Base-by-base conservation (phyloP, 176 grass and related monocot species). In the Ananas comosus region DNA sequence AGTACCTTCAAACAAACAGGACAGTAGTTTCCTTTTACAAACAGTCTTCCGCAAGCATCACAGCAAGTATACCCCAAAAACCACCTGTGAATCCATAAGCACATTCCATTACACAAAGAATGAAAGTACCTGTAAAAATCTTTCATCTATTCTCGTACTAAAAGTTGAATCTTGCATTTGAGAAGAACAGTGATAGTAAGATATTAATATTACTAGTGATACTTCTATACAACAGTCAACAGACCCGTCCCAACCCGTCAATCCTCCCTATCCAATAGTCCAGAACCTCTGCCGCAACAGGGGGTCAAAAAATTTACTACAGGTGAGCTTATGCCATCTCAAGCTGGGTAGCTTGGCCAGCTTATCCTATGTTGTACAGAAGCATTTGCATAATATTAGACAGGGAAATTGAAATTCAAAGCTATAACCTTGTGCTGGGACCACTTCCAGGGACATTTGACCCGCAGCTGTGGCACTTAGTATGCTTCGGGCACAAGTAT, bases 21-120 rank as follows among this genome's bases (percentile, higher is more conserved):
- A 69, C 94, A 99, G 72, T 99, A 99, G 73, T 99, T 99, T 74
- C 94, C 89, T 82, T 99, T 93, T 75, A 99, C 94, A 84, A 99
- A 99, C 69, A 99, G 79, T 73, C 94, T 86, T 65, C 94, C 94
- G 68, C 94, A 99, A 65, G 94, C 94, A 84, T 99, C 94, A 75
- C 94, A 99, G 48, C 90, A 92, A 68, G 94, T 99, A 80, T 99
- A 93, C 50, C 89, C 87, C 80, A 99, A 78, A 81, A 99, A 99
- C 94, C 94, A 99, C 85, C 94, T 99, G 67, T n/a, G 71, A 52
- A 80, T 33, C 57, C 53, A 42, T 42, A 81, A 67, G 27, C 64
- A 67, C 51, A 27, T 51, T 70, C 57, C 53, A 66, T 71, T 66
- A 70, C 22, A 83, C 2, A 49, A 69, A 80, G 29, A 33, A 33